A percentile compares a stretch with the other conserved stretches of the same genome.
These are phyloP conservation scores for Ensete ventricosum DNA, from an alignment of 176 grass and related monocot genomes.

Conservation along the genomic window DNA sequence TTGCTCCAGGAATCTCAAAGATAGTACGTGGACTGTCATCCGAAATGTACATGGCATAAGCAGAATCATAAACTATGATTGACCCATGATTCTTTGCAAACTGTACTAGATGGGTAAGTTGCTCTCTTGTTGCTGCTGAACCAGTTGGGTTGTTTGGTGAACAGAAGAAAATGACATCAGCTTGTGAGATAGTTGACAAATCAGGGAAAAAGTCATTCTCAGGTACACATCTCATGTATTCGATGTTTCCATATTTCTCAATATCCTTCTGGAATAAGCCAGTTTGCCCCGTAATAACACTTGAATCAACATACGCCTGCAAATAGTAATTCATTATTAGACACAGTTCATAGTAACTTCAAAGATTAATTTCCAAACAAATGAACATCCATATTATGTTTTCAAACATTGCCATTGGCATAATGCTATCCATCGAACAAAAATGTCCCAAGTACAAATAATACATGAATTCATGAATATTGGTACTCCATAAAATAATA, in stretches of 20 bases:
- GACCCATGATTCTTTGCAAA: constrained; percentile 82
- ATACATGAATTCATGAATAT: neutral
- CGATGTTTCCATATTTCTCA: constrained; percentile 69
- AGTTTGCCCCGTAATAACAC: constrained; percentile 87
- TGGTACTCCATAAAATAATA: neutral
- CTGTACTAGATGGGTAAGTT: constrained; percentile 62
- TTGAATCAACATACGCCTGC: constrained; percentile 91
- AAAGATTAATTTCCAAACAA: neutral
- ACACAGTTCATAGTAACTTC: neutral
- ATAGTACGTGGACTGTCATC: constrained; percentile 74
- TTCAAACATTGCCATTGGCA: neutral
- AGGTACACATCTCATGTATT: constrained; percentile 90
- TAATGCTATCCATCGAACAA: too few species aligned
- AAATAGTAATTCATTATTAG: neutral
- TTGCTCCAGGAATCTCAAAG: constrained; percentile 95
- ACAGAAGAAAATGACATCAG: constrained; percentile 94
- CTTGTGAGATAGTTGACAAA: constrained; percentile 50
- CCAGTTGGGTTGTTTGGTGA: constrained; percentile 96
- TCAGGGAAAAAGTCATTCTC: constrained; percentile 92
- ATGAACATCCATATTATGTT: neutral
- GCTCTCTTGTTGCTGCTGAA: constrained; percentile 63
- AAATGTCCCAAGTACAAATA: too few species aligned
- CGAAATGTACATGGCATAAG: constrained; percentile 96
- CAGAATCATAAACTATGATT: constrained; percentile 94
- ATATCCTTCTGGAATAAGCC: constrained; percentile 65